These are phyloP conservation scores for Candida oleophila DNA, from an alignment of 805 yeast genomes.

Conservation along the genomic window DNA sequence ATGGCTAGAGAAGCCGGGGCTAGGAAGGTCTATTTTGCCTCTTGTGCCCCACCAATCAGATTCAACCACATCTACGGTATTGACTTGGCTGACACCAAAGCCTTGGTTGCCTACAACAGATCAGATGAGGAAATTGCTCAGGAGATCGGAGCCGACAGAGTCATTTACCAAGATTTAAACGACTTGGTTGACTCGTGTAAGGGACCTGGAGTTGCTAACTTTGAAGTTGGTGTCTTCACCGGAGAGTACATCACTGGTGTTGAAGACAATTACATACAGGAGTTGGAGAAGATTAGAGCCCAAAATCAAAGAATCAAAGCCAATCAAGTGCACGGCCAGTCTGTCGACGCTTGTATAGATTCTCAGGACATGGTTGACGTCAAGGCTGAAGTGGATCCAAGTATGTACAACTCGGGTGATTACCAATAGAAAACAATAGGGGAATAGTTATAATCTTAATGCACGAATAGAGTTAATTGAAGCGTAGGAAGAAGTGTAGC, in stretches of 20 bases:
- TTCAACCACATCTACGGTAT: slow-evolving; percentile 96
- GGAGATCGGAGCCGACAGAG: slow-evolving; percentile 86
- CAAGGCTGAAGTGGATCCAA: slow-evolving; percentile 72
- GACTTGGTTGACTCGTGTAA: slow-evolving; percentile 82
- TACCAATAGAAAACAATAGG: no score
- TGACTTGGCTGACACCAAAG: slow-evolving; percentile 93
- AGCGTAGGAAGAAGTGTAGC: not conserved
- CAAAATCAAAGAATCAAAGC: slow-evolving; percentile 57
- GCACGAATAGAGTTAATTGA: no score
- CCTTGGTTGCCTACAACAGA: slow-evolving; percentile 83
- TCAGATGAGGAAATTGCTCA: slow-evolving; percentile 72
- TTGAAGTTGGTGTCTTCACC: slow-evolving; percentile 96
- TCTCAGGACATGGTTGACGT: slow-evolving; percentile 54
- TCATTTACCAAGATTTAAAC: slow-evolving; percentile 80
- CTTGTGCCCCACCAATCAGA: slow-evolving; percentile 98
- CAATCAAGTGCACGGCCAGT: slow-evolving; percentile 35
- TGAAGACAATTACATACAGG: slow-evolving; percentile 76
- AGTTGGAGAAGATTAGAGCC: slow-evolving; percentile 81
- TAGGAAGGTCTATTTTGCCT: slow-evolving; percentile 88
- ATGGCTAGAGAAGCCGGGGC: slow-evolving; percentile 99
- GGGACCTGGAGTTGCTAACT: slow-evolving; percentile 47
- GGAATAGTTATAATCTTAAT: no score
- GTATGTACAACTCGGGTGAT: slow-evolving; percentile 59
- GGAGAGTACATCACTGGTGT: slow-evolving; percentile 94
- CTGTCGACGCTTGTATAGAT: slow-evolving; percentile 42